A percentile compares a stretch with the other conserved stretches of the same genome.
These are phyloP conservation scores for Metschnikowia aberdeeniae DNA, from an alignment of 805 yeast genomes.

Conservation along the genomic window DNA sequence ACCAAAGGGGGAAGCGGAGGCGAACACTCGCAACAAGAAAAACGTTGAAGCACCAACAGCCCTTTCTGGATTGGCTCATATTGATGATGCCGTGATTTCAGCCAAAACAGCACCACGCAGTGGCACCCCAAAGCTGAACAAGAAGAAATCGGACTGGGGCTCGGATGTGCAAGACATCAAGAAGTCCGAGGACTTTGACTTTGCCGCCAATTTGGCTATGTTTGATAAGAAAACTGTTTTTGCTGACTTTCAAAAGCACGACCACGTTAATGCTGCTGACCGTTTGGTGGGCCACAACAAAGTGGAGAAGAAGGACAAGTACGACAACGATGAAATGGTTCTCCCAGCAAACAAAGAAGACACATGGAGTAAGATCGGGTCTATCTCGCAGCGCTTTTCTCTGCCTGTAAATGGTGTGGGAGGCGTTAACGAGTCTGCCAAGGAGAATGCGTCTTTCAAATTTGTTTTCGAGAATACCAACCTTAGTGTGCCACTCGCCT, in stretches of 20 bases:
- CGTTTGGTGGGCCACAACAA: conserved; percentile 77
- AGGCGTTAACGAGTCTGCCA: conserved; percentile 1
- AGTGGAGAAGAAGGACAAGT: conserved; percentile 43
- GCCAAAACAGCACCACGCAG: conserved; percentile 11
- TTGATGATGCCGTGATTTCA: conserved; percentile 29
- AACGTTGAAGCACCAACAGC: not conserved
- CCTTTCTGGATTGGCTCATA: not conserved
- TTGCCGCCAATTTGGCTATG: conserved; percentile 72
- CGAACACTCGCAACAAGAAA: conserved; percentile 14
- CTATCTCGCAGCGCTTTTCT: conserved; percentile 12
- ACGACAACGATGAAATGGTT: conserved; percentile 74
- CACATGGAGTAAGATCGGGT: conserved; percentile 50
- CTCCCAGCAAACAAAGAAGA: conserved; percentile 41
- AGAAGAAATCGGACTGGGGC: conserved; percentile 42
- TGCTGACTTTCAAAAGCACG: conserved; percentile 66
- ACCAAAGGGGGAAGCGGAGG: conserved; percentile 34
- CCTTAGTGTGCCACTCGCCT: conserved; percentile 50
- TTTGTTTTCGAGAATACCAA: conserved; percentile 13
- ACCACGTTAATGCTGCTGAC: conserved; percentile 53
- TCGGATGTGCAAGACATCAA: conserved; percentile 45
- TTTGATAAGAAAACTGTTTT: conserved; percentile 80
- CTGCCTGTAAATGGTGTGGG: conserved; percentile 12
- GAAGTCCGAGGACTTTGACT: conserved; percentile 68
- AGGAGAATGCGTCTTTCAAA: conserved; percentile 6
- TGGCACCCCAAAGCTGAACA: conserved; percentile 12